Conservation (phyloP, 345 rosid species). For the Limnanthes douglasii region DNA sequence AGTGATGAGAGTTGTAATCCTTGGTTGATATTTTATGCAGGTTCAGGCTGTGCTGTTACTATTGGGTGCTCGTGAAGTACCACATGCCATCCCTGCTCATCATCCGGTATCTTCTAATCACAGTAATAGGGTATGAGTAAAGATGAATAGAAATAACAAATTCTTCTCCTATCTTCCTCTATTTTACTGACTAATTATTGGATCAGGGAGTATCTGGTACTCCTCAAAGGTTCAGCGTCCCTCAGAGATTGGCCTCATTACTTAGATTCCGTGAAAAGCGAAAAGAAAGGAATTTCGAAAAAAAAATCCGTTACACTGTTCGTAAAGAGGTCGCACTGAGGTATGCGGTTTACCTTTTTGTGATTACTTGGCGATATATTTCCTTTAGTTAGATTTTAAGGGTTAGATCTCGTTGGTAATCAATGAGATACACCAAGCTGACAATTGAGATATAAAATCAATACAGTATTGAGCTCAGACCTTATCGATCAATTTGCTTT, state of each 20-base stretch:
- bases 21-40: slow-evolving; percentile 10
- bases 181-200: slow-evolving; percentile 12
- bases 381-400: too few relatives aligned
- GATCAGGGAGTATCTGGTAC: slow-evolving; percentile 31
- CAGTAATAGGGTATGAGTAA: slow-evolving; percentile 17
- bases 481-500: not conserved
- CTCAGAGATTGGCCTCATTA: slow-evolving; percentile 46
- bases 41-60: slow-evolving; percentile 54
- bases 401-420: too few relatives aligned
- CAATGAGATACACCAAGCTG: too few relatives aligned
- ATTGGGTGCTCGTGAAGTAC: slow-evolving; percentile 45
- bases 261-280: slow-evolving; percentile 52
- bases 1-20: not conserved
- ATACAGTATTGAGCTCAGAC: too few relatives aligned
- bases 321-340: slow-evolving; percentile 60
- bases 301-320: slow-evolving; percentile 52
- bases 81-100: slow-evolving; percentile 18
- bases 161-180: too few relatives aligned
- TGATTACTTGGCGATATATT: too few relatives aligned
- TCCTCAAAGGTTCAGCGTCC: slow-evolving; percentile 43
- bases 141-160: not conserved
- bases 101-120: slow-evolving; percentile 17
- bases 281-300: slow-evolving; percentile 48
- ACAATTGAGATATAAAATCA: too few relatives aligned
- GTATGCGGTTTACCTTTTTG: slow-evolving; percentile 13